Base-by-base conservation (phyloP, 2,329 filamentous ascomycete genomes). In the Alternaria brassicicola region DNA sequence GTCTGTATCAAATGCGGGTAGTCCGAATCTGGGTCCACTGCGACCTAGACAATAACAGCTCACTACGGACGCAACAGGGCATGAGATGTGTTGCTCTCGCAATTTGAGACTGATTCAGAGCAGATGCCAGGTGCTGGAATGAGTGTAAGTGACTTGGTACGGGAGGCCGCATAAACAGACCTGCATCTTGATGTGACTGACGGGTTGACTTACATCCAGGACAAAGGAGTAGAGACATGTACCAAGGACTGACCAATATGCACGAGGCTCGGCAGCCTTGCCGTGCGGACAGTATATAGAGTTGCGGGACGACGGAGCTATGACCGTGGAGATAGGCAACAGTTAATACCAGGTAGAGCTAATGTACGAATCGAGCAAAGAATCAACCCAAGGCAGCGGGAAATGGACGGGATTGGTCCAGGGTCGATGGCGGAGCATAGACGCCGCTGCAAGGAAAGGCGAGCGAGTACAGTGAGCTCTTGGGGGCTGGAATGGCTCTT, bases 161-260 rank as follows among this genome's bases (percentile, higher is more conserved):
- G 65, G 65, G 58, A 70, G 68, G 70, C 72, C 65, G 71, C 72
- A 72, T 68, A 62, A 53, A 36, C 41, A 61, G 70, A 69, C 66
- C 68, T 65, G 72, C 69, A 71, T 72, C 66, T 66, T 55, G 66
- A 69, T 61, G 66, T 71, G 71, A 70, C 61, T 64, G 65, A 67
- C 52, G 63, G 63, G 54, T 48, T 66, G 62, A 76, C 74, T 76
- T 75, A 77, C 74, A 70, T 71, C 61, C 52, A 57, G 68, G 63
- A 76, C 73, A 77, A 76, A 76, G 72, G 66, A 63, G 54, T 57
- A 66, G 66, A 76, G 66, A 75, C 73, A 76, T 68, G 50, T 57
- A 60, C 62, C 58, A 43, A 60, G 65, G 60, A 61, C 64, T 69
- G 65, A 63, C 68, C 70, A 66, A 62, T 63, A 57, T 66, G 51